phyloP scores from a whole-genome alignment of 805 yeast genomes.

The Saturnispora gosingensis region DNA sequence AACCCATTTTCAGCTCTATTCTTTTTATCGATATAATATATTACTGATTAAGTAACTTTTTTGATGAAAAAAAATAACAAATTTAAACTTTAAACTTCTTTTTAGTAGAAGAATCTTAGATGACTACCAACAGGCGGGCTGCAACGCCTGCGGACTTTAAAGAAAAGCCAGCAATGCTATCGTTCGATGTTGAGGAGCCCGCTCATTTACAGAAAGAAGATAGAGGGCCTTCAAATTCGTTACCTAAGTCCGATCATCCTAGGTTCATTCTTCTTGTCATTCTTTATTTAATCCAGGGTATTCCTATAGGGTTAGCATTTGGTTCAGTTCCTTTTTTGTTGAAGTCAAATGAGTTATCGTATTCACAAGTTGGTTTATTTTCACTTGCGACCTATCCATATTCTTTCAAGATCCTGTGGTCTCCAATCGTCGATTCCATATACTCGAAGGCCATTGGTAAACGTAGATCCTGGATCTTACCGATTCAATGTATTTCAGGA shows the following conservation, averaged over 20 bases:
- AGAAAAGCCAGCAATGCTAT: constrained; percentile 1
- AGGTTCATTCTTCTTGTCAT: constrained; percentile 67
- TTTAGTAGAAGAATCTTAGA: background rate
- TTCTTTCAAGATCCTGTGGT: constrained; percentile 86
- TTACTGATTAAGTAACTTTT: background rate
- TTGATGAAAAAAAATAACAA: background rate
- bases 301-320: constrained; percentile 92
- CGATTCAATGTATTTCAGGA: constrained; percentile 79
- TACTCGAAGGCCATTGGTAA: constrained; percentile 65
- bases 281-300: constrained; percentile 84
- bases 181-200: constrained; percentile 8
- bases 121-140: constrained; percentile 8
- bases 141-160: background rate
- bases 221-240: constrained; percentile 7
- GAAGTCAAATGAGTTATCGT: constrained; percentile 65
- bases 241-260: constrained; percentile 46
- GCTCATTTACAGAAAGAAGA: background rate
- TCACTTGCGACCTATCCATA: constrained; percentile 93
- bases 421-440: constrained; percentile 89
- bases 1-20: background rate
- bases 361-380: constrained; percentile 84
- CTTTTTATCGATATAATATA: background rate
- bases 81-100: background rate
- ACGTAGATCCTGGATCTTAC: constrained; percentile 89
- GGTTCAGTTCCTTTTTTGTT: constrained; percentile 88